Evolutionary conservation across 2,329 filamentous ascomycete species (phyloP), one percentile per base, ranked within the genome.

Genomic region (Phialemoniopsis sp.): DNA sequence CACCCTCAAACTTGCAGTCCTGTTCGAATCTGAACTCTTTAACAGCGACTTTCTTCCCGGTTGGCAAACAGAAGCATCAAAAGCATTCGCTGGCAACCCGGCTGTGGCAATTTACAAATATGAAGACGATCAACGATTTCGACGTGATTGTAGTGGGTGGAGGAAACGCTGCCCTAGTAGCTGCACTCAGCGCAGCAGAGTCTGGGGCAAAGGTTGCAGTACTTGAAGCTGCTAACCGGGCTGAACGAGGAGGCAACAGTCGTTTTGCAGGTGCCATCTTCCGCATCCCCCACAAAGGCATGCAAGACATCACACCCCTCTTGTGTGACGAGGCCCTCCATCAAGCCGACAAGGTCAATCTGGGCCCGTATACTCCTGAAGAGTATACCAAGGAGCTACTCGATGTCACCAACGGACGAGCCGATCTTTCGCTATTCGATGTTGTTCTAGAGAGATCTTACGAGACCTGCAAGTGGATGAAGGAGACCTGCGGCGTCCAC

Each of bases 211-310:
- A 50, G 1, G 48, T 55, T 0, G 70, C 83, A 4, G 50, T 80
- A 1, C 54, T 84, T 13, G 56, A 66, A 5, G 82, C 78, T 72
- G 76, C 71, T 0, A n/a, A n/a, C n/a, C n/a, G n/a, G n/a, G n/a
- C n/a, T n/a, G n/a, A n/a, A n/a, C n/a, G n/a, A n/a, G 81, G 80
- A 10, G 80, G 80, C 2, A 85, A 85, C 51, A 69, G 70, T 1
- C 82, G 73, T 51, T 85, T 83, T 59, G 80, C 81, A 0, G 81
- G 78, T 2, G 80, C 78, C 3, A n/a, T n/a, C n/a, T 82, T 74
- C 52, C 72, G 82, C 8, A 78, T 71, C 2, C 68, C 63, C 2
- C 76, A 82, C 49, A 40, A 51, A 8, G 81, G 81, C 0, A 60
- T 81, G 1, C 12, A 52, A 0, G 80, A 84, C 48, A 48, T 86